A percentile compares a stretch with the other conserved stretches of the same genome.
phyloP scores from a whole-genome alignment of 176 grass and related monocot species.

The Otatea glauca region DNA sequence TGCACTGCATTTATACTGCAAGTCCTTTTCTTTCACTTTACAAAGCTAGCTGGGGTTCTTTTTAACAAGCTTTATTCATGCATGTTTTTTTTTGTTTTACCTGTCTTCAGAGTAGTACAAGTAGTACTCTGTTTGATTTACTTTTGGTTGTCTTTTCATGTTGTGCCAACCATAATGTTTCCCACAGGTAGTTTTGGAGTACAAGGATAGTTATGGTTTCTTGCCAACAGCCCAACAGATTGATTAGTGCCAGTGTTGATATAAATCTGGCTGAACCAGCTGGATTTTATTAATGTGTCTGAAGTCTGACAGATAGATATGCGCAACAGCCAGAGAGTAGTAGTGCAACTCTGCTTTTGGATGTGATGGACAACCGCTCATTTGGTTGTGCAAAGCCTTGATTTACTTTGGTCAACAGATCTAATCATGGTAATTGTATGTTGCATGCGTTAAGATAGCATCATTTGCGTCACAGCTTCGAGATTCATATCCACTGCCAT shows the following conservation, averaged over 20 bases:
- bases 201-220: slow-evolving; percentile 13
- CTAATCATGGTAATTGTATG: background rate
- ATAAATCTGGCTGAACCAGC: slow-evolving; percentile 18
- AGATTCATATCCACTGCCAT: background rate
- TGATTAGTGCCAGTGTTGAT: background rate
- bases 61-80: background rate
- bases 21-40: background rate
- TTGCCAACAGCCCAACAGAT: slow-evolving; percentile 7
- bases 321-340: background rate
- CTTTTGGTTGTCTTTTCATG: slow-evolving; percentile 13
- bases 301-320: background rate
- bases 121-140: background rate
- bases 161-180: background rate
- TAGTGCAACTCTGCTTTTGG: slow-evolving; percentile 27
- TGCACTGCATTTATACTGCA: slow-evolving; percentile 6
- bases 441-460: background rate
- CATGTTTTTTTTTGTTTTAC: background rate
- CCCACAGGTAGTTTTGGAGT: background rate
- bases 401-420: slow-evolving; percentile 27
- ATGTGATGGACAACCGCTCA: slow-evolving; percentile 37
- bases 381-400: slow-evolving; percentile 9
- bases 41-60: slow-evolving; percentile 9
- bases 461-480: background rate
- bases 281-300: background rate
- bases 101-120: slow-evolving; percentile 8